These are phyloP conservation scores for Trametes sanguinea DNA, from an alignment of 768 basidiomycete species.

Conservation along the genomic window DNA sequence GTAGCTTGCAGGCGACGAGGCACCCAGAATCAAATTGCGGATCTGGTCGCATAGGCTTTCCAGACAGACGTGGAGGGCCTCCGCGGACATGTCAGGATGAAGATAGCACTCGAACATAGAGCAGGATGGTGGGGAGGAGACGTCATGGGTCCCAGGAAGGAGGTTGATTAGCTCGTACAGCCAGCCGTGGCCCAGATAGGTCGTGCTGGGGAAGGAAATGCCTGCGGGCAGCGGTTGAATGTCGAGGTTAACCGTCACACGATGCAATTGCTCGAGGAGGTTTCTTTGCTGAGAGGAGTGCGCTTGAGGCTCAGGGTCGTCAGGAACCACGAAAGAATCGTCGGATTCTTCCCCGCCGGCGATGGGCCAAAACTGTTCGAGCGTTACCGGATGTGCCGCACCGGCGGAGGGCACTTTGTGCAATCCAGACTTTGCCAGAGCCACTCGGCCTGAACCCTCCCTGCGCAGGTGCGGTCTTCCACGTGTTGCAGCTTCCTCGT, in stretches of 20 bases:
- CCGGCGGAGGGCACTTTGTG: conserved; percentile 6
- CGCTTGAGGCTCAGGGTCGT: neutral
- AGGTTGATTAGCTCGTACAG: conserved; percentile 58
- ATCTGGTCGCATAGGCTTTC: conserved; percentile 19
- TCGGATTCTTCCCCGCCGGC: conserved; percentile 5
- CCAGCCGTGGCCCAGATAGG: conserved; percentile 62
- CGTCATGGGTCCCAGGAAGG: conserved; percentile 32
- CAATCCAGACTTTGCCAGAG: neutral
- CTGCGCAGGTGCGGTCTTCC: conserved; percentile 26
- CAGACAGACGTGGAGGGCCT: conserved; percentile 39
- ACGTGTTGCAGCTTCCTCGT: conserved; percentile 42
- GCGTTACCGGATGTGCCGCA: neutral
- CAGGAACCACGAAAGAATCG: conserved; percentile 10
- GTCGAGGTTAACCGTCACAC: conserved; percentile 50
- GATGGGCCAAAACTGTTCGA: conserved; percentile 9
- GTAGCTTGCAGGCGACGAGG: neutral
- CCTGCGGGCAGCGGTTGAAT: conserved; percentile 53
- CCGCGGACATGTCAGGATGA: conserved; percentile 43
- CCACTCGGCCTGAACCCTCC: neutral
- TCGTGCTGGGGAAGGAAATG: conserved; percentile 48
- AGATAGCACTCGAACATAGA: conserved; percentile 46
- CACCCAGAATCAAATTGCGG: conserved; percentile 8
- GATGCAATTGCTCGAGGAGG: conserved; percentile 15
- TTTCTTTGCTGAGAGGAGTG: conserved; percentile 1
- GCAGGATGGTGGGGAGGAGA: conserved; percentile 34